Conservation (phyloP, 352 stramenopile genomes). For the Phytophthora sp. region DNA sequence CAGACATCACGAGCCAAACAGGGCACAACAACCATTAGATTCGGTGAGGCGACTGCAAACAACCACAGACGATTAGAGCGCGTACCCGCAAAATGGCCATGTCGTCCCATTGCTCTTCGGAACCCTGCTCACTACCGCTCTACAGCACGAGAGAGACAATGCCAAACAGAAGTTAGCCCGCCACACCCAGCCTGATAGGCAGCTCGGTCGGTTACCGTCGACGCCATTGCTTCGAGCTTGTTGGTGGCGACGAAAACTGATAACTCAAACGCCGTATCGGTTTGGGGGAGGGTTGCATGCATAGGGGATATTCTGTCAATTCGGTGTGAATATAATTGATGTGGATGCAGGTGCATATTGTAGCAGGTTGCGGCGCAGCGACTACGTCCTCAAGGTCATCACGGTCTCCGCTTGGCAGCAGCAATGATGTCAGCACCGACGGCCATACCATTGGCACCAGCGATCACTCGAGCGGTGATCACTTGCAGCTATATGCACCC, state of each 20-base stretch:
- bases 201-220: conserved; percentile 11
- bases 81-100: conserved; percentile 81
- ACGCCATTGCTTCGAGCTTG: conserved; percentile 16
- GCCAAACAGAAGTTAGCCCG: conserved; percentile 4
- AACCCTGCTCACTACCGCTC: conserved; percentile 53
- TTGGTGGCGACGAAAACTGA: conserved; percentile 6
- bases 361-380: too few species aligned
- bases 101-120: conserved; percentile 82
- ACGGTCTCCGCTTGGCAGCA: too few species aligned
- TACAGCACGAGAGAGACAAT: conserved; percentile 18
- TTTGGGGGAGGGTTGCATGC: conserved; percentile 15
- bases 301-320: conserved; percentile 17
- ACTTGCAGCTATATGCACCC: background rate
- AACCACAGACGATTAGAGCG: background rate
- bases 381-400: too few species aligned
- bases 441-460: conserved; percentile 2
- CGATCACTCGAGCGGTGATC: background rate
- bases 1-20: background rate
- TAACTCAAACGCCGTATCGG: conserved; percentile 17
- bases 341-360: too few species aligned
- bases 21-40: background rate
- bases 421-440: too few species aligned
- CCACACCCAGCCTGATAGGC: background rate
- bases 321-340: too few species aligned
- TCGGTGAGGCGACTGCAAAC: background rate